Conservation (phyloP, 768 basidiomycete genomes). For the Rhizopogon roseolus region DNA sequence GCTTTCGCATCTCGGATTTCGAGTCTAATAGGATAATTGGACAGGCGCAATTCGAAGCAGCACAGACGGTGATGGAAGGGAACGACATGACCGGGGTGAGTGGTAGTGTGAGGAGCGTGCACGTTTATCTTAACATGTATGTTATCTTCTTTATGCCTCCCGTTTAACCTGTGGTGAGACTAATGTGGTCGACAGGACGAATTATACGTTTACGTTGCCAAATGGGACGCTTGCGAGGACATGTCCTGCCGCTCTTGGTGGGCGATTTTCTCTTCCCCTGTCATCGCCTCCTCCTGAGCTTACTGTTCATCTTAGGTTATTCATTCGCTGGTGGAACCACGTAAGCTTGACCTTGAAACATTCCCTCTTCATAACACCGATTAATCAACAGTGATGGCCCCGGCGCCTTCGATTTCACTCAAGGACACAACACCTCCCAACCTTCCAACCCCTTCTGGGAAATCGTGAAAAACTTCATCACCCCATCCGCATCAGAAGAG, state of each 20-base stretch:
- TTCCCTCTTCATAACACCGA: not conserved
- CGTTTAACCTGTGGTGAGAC: not conserved
- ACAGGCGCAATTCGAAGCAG: constrained; percentile 62
- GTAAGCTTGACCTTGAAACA: constrained; percentile 31
- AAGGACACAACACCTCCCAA: constrained; percentile 61
- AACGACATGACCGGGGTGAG: constrained; percentile 37
- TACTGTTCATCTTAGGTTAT: constrained; percentile 42
- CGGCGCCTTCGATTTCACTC: constrained; percentile 72
- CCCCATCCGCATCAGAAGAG: constrained; percentile 54
- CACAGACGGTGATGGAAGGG: constrained; percentile 58
- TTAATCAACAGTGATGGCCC: constrained; percentile 61
- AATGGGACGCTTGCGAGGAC: constrained; percentile 67
- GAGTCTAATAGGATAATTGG: constrained; percentile 74
- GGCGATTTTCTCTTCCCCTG: constrained; percentile 11
- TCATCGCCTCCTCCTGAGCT: constrained; percentile 1
- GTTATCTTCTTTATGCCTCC: constrained; percentile 13
- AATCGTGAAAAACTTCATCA: constrained; percentile 67
- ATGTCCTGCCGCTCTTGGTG: constrained; percentile 77
- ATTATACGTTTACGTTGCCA: constrained; percentile 55
- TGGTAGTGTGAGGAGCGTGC: constrained; percentile 67
- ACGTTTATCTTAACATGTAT: constrained; percentile 67
- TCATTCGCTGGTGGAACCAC: constrained; percentile 80
- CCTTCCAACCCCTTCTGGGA: constrained; percentile 80
- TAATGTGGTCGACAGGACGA: constrained; percentile 39
- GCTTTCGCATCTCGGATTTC: constrained; percentile 71